phyloP scores from a whole-genome alignment of 2,329 filamentous ascomycete genomes.

The Didymella pinodella region DNA sequence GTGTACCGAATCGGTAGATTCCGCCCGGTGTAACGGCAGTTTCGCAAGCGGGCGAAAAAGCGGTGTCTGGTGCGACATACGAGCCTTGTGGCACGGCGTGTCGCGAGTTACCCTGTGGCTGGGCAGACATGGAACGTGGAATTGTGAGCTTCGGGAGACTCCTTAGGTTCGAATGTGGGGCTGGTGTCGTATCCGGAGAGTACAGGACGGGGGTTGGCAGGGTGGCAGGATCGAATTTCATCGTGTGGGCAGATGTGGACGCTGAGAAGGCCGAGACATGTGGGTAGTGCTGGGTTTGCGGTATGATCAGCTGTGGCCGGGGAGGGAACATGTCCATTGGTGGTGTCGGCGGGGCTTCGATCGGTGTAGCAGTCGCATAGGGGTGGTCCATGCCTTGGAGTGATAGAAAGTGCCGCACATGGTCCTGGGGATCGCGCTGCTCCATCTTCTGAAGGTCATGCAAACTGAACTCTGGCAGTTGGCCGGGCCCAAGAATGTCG shows the following conservation, averaged over 20 bases:
- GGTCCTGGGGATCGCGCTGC: conserved; percentile 84
- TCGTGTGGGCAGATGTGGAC: conserved; percentile 46
- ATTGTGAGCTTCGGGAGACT: conserved; percentile 66
- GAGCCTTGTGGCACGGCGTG: conserved; percentile 36
- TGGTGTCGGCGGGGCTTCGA: conserved; percentile 54
- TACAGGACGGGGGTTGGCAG: conserved; percentile 47
- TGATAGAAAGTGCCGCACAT: conserved; percentile 87
- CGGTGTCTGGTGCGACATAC: conserved; percentile 47
- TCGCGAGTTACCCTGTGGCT: conserved; percentile 38
- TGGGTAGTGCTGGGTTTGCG: conserved; percentile 38
- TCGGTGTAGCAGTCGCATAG: conserved; percentile 73
- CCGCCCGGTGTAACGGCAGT: conserved; percentile 64
- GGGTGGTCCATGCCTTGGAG: conserved; percentile 75
- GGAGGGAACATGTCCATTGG: conserved; percentile 53
- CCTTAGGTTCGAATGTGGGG: conserved; percentile 61
- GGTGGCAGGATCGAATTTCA: conserved; percentile 39
- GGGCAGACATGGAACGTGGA: conserved; percentile 54
- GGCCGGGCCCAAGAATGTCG: conserved; percentile 79
- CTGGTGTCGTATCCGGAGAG: conserved; percentile 52
- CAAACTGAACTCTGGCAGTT: conserved; percentile 69
- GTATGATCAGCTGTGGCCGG: conserved; percentile 42
- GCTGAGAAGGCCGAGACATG: conserved; percentile 46
- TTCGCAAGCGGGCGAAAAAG: conserved; percentile 56
- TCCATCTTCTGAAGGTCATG: conserved; percentile 77
- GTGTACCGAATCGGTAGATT: conserved; percentile 81